These are phyloP conservation scores for Backusella parvicylindrica DNA, from an alignment of 192 early-diverging fungal genomes.

Conservation along the genomic window DNA sequence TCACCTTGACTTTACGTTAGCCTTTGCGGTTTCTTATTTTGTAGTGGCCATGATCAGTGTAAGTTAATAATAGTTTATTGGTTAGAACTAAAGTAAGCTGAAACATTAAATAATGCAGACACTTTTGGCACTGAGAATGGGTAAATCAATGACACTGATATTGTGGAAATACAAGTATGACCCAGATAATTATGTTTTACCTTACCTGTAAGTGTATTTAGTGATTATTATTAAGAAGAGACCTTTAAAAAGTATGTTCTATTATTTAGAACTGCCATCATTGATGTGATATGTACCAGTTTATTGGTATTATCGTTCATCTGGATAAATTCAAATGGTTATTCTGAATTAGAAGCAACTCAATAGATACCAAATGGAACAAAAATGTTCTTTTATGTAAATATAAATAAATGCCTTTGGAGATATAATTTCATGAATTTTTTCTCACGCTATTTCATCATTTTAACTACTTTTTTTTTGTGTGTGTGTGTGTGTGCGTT, in stretches of 20 bases:
- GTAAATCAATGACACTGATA: constrained; percentile 47
- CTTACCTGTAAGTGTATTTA: constrained; percentile 49
- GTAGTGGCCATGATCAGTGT: constrained; percentile 54
- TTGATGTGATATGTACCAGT: constrained; percentile 67
- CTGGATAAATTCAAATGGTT: constrained; percentile 15
- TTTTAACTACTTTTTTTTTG: not conserved
- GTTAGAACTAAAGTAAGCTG: constrained; percentile 24
- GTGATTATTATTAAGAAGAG: not conserved
- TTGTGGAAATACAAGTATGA: constrained; percentile 70
- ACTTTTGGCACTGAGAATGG: constrained; percentile 51
- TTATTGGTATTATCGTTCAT: constrained; percentile 53
- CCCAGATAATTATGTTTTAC: constrained; percentile 71
- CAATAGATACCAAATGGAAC: constrained; percentile 2
- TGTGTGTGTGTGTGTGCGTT: no score
- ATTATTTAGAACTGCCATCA: constrained; percentile 59
- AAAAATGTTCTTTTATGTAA: not conserved
- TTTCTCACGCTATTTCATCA: not conserved
- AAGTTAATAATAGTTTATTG: constrained; percentile 21
- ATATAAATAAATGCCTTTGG: constrained; percentile 5
- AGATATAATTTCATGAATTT: not conserved
- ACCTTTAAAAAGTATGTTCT: not conserved
- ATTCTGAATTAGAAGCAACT: constrained; percentile 8
- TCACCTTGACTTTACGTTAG: constrained; percentile 35
- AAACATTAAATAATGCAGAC: constrained; percentile 37
- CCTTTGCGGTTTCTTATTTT: constrained; percentile 51